Evolutionary conservation across 306 rosid species (phyloP), one percentile per base, ranked within the genome.

Genomic region (Lathyrus oleraceus): DNA sequence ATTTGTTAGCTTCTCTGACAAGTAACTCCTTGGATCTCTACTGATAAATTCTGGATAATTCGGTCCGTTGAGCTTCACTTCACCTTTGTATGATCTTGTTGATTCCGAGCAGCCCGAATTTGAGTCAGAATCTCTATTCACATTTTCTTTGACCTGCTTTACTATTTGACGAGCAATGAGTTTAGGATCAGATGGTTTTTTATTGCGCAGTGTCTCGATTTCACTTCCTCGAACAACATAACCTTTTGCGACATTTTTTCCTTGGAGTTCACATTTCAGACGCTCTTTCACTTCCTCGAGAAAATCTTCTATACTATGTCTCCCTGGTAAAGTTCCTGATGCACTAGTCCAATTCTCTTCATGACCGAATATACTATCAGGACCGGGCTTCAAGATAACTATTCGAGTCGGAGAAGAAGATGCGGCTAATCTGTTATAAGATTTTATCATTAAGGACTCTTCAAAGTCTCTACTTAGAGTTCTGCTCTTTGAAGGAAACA

Each of bases 211-310:
- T 43, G 92, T 76, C 86, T 88, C 97, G 61, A 94, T 85, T 70
- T 92, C 97, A 77, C 89, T 89, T 77, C 96, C 96, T 54, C 89
- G 85, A 68, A 81, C 88, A 69, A 70, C 85, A 61, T 76, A 81
- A 78, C 85, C 83, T 75, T 54, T 88, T 81, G 72, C 82, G 35
- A 66, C 79, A 70, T 64, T 76, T 78, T 87, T 87, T 56, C 97
- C 97, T 73, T 85, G 88, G 65, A 85, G 81, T 78, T 95, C 99
- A 44, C 83, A 86, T 76, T 81, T 89, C 75, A 95, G 80, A 62
- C 92, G 85, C 76, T 89, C 95, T 82, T 78, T 91, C 71, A 95
- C 99, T 85, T 95, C 99, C 79, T 87, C 88, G 23, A 95, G 97
- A 79, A 95, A 88, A 76, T 91, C 96, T 77, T 91, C 95, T 70